These are phyloP conservation scores for Exophiala sp. DNA, from an alignment of 2,329 filamentous ascomycete genomes.

Conservation along the genomic window DNA sequence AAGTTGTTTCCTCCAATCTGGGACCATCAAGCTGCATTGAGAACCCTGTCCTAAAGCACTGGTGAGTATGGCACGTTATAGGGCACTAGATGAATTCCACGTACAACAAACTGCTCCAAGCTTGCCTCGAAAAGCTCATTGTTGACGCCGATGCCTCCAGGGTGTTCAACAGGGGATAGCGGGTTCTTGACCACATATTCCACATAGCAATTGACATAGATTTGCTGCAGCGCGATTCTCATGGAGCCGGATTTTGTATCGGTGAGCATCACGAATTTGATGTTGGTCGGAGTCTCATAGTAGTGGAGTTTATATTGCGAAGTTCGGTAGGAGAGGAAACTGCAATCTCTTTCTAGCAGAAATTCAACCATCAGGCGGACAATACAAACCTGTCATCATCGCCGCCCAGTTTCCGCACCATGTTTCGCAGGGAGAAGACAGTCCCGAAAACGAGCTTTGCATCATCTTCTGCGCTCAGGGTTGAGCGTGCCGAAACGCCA, in stretches of 20 bases:
- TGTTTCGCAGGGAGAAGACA: conserved; percentile 92
- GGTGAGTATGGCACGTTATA: conserved; percentile 4
- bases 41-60: conserved; percentile 25
- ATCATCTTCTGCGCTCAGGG: conserved; percentile 67
- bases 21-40: conserved; percentile 24
- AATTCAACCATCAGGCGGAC: not conserved
- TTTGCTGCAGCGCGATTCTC: conserved; percentile 92
- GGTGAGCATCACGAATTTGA: conserved; percentile 95
- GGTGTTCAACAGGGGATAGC: conserved; percentile 59
- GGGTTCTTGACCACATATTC: conserved; percentile 77
- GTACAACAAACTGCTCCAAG: conserved; percentile 50
- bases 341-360: conserved; percentile 36
- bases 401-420: conserved; percentile 91
- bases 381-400: conserved; percentile 67
- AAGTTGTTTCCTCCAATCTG: not conserved
- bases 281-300: conserved; percentile 93
- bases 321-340: conserved; percentile 90
- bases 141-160: conserved; percentile 59
- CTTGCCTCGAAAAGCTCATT: conserved; percentile 64
- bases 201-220: conserved; percentile 96
- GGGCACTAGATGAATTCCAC: conserved; percentile 18
- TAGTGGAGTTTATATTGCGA: conserved; percentile 97
- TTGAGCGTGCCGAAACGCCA: conserved; percentile 39
- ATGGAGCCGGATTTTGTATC: conserved; percentile 86
- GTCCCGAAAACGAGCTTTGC: conserved; percentile 97